These are phyloP conservation scores for Elongisporangium prolatum DNA, from an alignment of 352 stramenopile species.

Conservation along the genomic window DNA sequence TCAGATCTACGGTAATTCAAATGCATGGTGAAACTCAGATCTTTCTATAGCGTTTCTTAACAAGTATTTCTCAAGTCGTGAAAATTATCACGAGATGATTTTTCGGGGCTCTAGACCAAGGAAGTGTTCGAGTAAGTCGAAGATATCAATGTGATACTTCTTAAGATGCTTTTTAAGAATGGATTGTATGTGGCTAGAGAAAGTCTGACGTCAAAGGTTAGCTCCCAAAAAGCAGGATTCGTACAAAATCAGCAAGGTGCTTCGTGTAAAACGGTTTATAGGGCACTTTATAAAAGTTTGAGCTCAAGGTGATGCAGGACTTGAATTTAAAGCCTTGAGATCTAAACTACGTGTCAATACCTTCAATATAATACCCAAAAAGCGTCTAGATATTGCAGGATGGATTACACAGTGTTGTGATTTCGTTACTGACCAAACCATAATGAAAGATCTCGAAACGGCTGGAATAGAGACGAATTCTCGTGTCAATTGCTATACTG, in stretches of 20 bases:
- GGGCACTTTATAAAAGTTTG: neutral
- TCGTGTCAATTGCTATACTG: too few relatives aligned
- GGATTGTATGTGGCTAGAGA: slow-evolving; percentile 7
- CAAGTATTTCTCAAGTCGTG: slow-evolving; percentile 7
- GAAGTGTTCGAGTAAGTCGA: slow-evolving; percentile 4
- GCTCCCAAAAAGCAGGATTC: neutral
- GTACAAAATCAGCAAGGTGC: neutral
- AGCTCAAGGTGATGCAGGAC: neutral
- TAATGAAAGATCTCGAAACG: slow-evolving; percentile 4
- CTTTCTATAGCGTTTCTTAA: slow-evolving; percentile 5
- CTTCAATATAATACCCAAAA: neutral
- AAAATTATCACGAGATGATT: slow-evolving; percentile 6
- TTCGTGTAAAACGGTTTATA: neutral
- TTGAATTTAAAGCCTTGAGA: neutral
- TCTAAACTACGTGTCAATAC: too few relatives aligned
- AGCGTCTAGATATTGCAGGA: neutral
- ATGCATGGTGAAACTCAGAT: slow-evolving; percentile 8
- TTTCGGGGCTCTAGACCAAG: slow-evolving; percentile 7
- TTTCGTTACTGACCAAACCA: neutral
- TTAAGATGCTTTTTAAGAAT: slow-evolving; percentile 9
- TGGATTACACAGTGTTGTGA: slow-evolving; percentile 3
- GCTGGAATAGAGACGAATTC: slow-evolving; percentile 1
- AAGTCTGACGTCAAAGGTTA: neutral
- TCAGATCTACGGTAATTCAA: slow-evolving; percentile 5
- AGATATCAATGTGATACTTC: slow-evolving; percentile 5